These are phyloP conservation scores for Cercospora canescens DNA, from an alignment of 2,329 filamentous ascomycete genomes.

Conservation along the genomic window DNA sequence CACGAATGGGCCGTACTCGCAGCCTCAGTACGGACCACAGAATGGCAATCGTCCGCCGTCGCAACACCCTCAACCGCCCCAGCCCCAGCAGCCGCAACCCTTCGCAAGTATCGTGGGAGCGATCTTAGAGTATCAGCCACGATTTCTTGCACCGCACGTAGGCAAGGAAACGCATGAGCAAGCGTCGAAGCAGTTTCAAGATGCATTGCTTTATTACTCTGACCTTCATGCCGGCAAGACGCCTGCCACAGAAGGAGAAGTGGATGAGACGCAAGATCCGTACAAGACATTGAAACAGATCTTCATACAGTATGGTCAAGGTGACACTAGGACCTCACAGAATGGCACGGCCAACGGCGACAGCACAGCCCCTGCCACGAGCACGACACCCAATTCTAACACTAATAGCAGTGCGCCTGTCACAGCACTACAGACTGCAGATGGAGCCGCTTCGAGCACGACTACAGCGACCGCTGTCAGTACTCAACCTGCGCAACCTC, in stretches of 20 bases:
- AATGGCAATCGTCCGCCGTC: slow-evolving; percentile 13
- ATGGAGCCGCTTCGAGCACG: not conserved
- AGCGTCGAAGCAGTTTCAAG: slow-evolving; percentile 4
- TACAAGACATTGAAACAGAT: slow-evolving; percentile 15
- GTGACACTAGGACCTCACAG: slow-evolving; percentile 2
- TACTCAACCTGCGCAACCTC: not conserved
- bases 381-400: not conserved
- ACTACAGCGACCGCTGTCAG: not conserved
- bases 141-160: not conserved
- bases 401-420: not conserved
- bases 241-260: slow-evolving; percentile 5
- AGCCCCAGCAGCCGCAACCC: slow-evolving; percentile 15
- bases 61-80: slow-evolving; percentile 16
- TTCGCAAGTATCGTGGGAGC: slow-evolving; percentile 29
- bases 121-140: slow-evolving; percentile 26
- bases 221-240: slow-evolving; percentile 9
- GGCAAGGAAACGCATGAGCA: not conserved
- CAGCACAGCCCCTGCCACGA: not conserved
- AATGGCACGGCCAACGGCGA: not conserved
- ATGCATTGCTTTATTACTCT: slow-evolving; percentile 6
- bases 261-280: slow-evolving; percentile 11
- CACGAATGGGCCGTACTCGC: slow-evolving; percentile 9
- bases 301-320: slow-evolving; percentile 8
- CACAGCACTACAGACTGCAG: not conserved
- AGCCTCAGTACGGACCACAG: slow-evolving; percentile 9